phyloP scores from a whole-genome alignment of 176 grass and related monocot species.

The Oryza officinalis region DNA sequence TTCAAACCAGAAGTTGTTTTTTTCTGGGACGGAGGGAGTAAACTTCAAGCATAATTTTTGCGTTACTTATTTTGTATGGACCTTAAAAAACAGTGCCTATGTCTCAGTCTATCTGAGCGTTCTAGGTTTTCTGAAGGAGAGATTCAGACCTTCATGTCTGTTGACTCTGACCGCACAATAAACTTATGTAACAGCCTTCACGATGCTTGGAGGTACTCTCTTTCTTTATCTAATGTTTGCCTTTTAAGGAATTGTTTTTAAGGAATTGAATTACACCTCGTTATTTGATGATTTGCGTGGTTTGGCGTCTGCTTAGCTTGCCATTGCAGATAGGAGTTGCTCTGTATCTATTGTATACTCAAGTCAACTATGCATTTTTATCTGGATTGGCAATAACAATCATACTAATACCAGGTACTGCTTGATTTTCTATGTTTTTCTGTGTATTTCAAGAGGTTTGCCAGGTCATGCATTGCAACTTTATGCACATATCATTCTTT shows the following conservation, averaged over 20 bases:
- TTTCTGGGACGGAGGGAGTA: too few species aligned
- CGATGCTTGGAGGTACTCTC: slow-evolving; percentile 86
- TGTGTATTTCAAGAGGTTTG: background rate
- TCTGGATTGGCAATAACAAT: slow-evolving; percentile 89
- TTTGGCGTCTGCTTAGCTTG: slow-evolving; percentile 53
- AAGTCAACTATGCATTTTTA: slow-evolving; percentile 96
- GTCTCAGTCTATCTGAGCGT: slow-evolving; percentile 76
- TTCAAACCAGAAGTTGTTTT: too few species aligned
- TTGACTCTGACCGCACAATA: slow-evolving; percentile 88
- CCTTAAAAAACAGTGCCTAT: slow-evolving; percentile 66
- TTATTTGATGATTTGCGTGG: slow-evolving; percentile 25
- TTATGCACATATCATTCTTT: background rate
- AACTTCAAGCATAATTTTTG: slow-evolving; percentile 10
- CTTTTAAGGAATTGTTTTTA: background rate
- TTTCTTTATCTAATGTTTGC: background rate
- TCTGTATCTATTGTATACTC: slow-evolving; percentile 88
- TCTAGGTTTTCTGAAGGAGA: slow-evolving; percentile 96
- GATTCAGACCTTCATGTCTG: slow-evolving; percentile 96
- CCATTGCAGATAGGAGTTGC: slow-evolving; percentile 94
- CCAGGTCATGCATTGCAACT: background rate
- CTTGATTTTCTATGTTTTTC: slow-evolving; percentile 29
- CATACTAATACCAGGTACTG: slow-evolving; percentile 88
- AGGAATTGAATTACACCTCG: too few species aligned
- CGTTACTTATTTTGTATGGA: slow-evolving; percentile 32
- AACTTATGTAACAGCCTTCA: slow-evolving; percentile 94